Base-by-base conservation (phyloP, 1,284 basidiomycete genomes). In the Phaffia rhodozyma region DNA sequence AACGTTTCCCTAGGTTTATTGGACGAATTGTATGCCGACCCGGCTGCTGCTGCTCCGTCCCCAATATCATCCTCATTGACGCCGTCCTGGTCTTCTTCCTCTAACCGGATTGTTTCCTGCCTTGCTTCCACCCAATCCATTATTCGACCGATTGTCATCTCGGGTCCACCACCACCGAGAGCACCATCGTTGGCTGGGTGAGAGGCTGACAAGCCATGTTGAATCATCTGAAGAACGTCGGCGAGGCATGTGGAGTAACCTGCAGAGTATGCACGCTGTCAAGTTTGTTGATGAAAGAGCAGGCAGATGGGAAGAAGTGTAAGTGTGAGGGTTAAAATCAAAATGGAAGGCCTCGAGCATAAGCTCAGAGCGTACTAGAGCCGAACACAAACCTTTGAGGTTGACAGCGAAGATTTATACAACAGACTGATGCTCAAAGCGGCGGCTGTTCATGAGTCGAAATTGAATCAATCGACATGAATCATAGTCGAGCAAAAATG, bases 111-210 rank as follows among this genome's bases (percentile, higher is more conserved):
- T 11, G 69, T 66, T 56, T 69, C 75, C 70, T 76, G 73, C 57
- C 76, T 66, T 1, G 75, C 75, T 65, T 77, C 76, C 16, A 73
- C 72, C 76, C 76, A 77, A 61, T 77, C 76, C 75, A 77, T 76
- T 53, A 76, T 67, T 13, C 76, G 66, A 1, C 71, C 73, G 50
- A 77, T 69, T 2, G 74, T 72, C 55, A 71, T 72, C 23, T 69
- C 70, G 13, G 49, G 16, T 3, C 54, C 38, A 30, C 38, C 48
- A 38, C 6, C 43, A 29, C 38, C 38, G 20, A 21, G 29, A 0
- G 48, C 23, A 52, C 54, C 13, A 52, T 32, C 43, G 50, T 32
- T n/a, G 48, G n/a, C 29, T 20, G 55, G 53, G 54, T 58, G 52
- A 18, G 58, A 50, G 16, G 64, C 27, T 25, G 60, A 61, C 4